Evolutionary conservation across 1,139 yeast species (phyloP), one percentile per base, ranked within the genome.

Genomic region (Meyerozyma elateridarum): DNA sequence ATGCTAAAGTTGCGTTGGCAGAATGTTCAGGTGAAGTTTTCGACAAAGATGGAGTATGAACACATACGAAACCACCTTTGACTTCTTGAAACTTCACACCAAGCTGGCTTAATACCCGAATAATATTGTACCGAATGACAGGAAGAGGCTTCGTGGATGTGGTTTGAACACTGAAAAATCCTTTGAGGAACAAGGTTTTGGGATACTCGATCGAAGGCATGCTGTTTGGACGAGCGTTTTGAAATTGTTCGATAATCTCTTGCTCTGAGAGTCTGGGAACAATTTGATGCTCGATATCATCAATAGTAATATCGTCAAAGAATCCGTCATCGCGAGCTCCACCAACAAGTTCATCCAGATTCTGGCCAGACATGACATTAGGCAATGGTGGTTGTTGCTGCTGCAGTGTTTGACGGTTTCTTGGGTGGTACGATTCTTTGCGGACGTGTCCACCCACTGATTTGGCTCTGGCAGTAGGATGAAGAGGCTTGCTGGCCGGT

Each of bases 171-270:
- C 93, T 81, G 62, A 91, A 91, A 51, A 91, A 88, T 1, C 97
- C 97, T 56, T 89, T 88, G 54, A 91, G 73, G 63, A 88, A 88
- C 42, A 89, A 73, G 3, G 95, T 89, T 59, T 84, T 84, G 41
- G 96, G 95, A 51, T 79, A 85, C 52, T 88, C 96, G 52, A 89
- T 88, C 0, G 96, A 87, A 17, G 94, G 95, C 96, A 89, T 88
- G 11, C 84, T 64, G 32, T 84, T 84, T 2, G 81, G 76, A 38
- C 78, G 75, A n/a, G 91, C 89, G 39, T 61, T 64, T 32, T 79
- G 73, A 45, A 81, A 85, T 45, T 79, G 79, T 14, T 74, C 76
- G 43, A 83, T 68, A 32, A 82, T 79, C 49, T 79, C 73, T 12
- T 71, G 76, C 45, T 82, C 91, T 0, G 79, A 63, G 35, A 79